Evolutionary conservation across 1,139 yeast genomes (phyloP).

Genomic region (Geotrichum australiense): DNA sequence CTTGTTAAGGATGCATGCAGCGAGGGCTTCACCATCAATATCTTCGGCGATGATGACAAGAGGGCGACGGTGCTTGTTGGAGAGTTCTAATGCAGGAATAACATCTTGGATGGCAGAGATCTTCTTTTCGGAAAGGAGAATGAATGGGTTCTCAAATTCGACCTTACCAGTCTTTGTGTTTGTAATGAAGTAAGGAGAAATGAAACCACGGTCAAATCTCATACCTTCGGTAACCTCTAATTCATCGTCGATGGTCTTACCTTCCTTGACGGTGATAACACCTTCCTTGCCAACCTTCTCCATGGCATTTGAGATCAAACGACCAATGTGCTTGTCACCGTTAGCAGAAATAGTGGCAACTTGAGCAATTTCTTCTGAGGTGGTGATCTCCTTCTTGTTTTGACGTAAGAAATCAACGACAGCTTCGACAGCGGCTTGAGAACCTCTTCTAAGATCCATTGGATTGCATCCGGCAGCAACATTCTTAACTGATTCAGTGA

Average conservation of each 20-base stretch:
- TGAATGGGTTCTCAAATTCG: slow-evolving; percentile 91
- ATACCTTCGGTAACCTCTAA: slow-evolving; percentile 98
- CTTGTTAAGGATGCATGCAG: slow-evolving; percentile 97
- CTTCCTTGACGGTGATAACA: slow-evolving; percentile 96
- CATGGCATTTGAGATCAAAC: slow-evolving; percentile 93
- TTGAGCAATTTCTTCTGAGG: slow-evolving; percentile 95
- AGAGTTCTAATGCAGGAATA: slow-evolving; percentile 87
- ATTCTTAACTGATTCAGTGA: slow-evolving; percentile 94
- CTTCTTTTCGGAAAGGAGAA: slow-evolving; percentile 90
- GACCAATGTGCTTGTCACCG: slow-evolving; percentile 93
- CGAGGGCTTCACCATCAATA: slow-evolving; percentile 96
- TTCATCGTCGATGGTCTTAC: slow-evolving; percentile 94
- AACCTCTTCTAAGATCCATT: slow-evolving; percentile 98
- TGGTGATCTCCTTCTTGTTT: slow-evolving; percentile 94
- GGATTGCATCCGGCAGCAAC: slow-evolving; percentile 99
- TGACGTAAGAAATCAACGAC: slow-evolving; percentile 82
- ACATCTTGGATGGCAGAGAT: slow-evolving; percentile 88
- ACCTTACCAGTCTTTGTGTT: slow-evolving; percentile 95
- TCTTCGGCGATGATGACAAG: slow-evolving; percentile 93
- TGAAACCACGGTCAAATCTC: slow-evolving; percentile 98
- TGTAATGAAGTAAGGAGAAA: slow-evolving; percentile 96
- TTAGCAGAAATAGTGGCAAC: slow-evolving; percentile 98
- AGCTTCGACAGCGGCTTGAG: slow-evolving; percentile 97
- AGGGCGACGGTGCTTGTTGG: slow-evolving; percentile 94
- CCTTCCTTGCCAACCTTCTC: slow-evolving; percentile 99